A percentile compares a stretch with the other conserved stretches of the same genome.
phyloP scores from a whole-genome alignment of 129 eudicot species.

The Centella asiatica region DNA sequence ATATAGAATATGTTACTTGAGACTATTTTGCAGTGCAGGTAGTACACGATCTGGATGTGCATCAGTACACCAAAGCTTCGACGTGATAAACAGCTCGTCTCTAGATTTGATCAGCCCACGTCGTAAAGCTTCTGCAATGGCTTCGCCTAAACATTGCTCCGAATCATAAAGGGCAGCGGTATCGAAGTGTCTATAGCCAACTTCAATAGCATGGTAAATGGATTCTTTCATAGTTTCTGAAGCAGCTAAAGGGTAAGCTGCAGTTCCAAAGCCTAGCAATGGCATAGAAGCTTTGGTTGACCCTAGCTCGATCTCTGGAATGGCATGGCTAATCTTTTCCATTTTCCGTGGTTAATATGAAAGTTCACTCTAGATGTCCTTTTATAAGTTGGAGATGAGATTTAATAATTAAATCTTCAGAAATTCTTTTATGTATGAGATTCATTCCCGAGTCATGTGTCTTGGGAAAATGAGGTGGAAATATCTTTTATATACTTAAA shows the following conservation, averaged over 20 bases:
- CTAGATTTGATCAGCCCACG: conserved; percentile 20
- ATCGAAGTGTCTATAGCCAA: conserved; percentile 43
- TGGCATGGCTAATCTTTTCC: too few relatives aligned
- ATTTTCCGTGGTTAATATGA: too few relatives aligned
- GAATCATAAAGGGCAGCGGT: conserved; percentile 32
- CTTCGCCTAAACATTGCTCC: conserved; percentile 27
- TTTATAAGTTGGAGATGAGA: too few relatives aligned
- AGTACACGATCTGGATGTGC: conserved; percentile 33
- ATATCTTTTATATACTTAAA: too few relatives aligned
- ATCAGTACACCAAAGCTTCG: conserved; percentile 37
- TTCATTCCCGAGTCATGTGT: too few relatives aligned
- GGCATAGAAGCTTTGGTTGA: not conserved
- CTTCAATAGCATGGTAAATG: conserved; percentile 30
- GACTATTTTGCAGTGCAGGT: conserved; percentile 50
- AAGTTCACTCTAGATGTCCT: too few relatives aligned
- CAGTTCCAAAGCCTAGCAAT: not conserved
- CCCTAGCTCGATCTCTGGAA: not conserved
- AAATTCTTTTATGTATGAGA: too few relatives aligned
- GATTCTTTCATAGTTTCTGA: conserved; percentile 3
- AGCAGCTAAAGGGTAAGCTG: not conserved
- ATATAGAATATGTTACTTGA: conserved; percentile 28
- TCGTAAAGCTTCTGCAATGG: conserved; percentile 26
- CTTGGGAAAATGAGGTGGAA: too few relatives aligned
- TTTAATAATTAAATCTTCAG: too few relatives aligned
- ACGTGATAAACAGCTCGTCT: conserved; percentile 31